Percentiles rank a stretch among this genome's conserved stretches.
phyloP scores from a whole-genome alignment of 352 stramenopile species.

The Aphanomyces cochlioides region DNA sequence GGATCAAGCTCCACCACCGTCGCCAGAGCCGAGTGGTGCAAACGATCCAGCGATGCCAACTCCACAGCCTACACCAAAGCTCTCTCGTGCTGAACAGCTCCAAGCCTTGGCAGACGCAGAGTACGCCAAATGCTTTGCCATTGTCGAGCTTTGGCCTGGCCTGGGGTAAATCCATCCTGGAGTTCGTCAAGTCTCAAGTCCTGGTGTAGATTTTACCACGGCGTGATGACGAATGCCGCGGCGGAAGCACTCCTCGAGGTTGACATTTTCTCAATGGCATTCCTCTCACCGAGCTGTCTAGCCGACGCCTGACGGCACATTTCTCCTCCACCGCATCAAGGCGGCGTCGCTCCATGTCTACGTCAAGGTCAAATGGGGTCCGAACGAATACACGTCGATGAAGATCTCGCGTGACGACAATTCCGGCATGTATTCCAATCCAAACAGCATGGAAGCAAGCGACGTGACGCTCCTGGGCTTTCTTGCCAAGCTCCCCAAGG shows the following conservation, averaged over 20 bases:
- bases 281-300: not conserved
- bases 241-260: slow-evolving; percentile 21
- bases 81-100: no score
- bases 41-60: no score
- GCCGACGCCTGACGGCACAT: slow-evolving; percentile 10
- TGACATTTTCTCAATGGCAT: no score
- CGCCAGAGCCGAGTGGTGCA: no score
- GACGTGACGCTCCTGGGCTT: slow-evolving; percentile 9
- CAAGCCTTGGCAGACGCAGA: not conserved
- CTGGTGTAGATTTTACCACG: slow-evolving; percentile 25
- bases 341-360: slow-evolving; percentile 11
- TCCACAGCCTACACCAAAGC: no score
- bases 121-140: slow-evolving; percentile 18
- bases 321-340: slow-evolving; percentile 24
- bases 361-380: slow-evolving; percentile 27
- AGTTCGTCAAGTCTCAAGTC: not conserved
- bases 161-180: not conserved
- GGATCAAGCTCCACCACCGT: no score
- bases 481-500: slow-evolving; percentile 5
- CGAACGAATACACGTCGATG: slow-evolving; percentile 18
- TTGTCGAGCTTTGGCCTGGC: slow-evolving; percentile 20
- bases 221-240: not conserved
- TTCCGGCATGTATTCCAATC: not conserved
- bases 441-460: not conserved
- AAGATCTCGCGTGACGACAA: slow-evolving; percentile 9